Evolutionary conservation across 805 yeast species (phyloP), one percentile per base, ranked within the genome.

Genomic region (Barnettozyma californica): DNA sequence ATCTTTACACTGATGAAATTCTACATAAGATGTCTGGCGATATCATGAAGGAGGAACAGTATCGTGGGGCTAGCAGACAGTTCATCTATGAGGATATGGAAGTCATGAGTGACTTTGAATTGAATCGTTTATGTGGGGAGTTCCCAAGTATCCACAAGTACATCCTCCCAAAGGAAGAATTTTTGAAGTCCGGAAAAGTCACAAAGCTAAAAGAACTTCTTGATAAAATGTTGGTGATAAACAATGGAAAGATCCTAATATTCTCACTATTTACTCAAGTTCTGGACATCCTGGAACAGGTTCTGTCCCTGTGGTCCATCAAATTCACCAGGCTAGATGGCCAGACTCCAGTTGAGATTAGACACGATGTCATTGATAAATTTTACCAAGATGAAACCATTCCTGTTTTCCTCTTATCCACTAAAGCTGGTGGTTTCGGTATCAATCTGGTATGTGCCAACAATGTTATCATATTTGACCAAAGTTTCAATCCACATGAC

Each of bases 361-460:
- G 99, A 62, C 99, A 94, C 66, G 88, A 86, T 49, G 70, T 92
- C 56, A 92, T 94, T 57, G 99, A 94, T 68, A 80, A 80, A 56
- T 94, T 87, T 62, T 84, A 89, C 60, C 90, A 87, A 31, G 95
- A 90, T 52, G 77, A 78, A 0, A 73, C 80, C 5, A 87, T 94
- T 54, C 92, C 95, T 0, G 84, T 94, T 3, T 92, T 94, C 60
- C 71, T 94, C 44, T 71, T 94, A 40, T 88, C 97, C 10, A 94
- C 99, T 4, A 89, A 88, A 63, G 98, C 99, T 1, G 99, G 99
- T 63, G 99, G 99, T 1, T 94, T 94, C 68, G 99, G 99, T 49
- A 94, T 94, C 68, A 94, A 94, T 62, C 75, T 94, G 59, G 94
- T 95, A 1, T 94, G 96, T 62, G 98, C 99, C 8, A 92, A 89